Conservation (phyloP, 176 grass and related monocot species). For the Musa itinerans region DNA sequence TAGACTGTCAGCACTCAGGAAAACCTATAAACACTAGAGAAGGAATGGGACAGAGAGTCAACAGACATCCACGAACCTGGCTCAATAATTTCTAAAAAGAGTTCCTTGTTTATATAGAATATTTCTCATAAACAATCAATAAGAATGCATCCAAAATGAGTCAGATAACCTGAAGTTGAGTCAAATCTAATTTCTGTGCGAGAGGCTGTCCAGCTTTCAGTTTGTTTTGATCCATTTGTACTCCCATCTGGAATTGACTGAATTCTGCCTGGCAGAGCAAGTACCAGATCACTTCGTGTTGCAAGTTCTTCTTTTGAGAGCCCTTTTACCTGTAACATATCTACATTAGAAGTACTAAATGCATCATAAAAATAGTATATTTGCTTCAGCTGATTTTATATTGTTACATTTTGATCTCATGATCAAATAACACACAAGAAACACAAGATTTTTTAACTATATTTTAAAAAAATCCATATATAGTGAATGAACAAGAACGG, state of each 20-base stretch:
- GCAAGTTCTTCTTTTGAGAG: slow-evolving; percentile 80
- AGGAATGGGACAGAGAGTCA: neutral
- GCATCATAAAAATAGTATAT: neutral
- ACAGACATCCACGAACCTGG: neutral
- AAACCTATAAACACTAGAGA: neutral
- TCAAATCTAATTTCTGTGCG: slow-evolving; percentile 59
- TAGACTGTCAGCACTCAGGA: neutral
- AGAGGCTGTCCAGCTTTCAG: slow-evolving; percentile 64
- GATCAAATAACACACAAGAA: neutral
- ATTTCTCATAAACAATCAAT: neutral
- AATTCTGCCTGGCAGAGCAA: slow-evolving; percentile 77
- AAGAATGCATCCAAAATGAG: neutral
- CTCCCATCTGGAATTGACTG: slow-evolving; percentile 88
- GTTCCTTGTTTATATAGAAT: neutral
- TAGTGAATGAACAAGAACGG: neutral
- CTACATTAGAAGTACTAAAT: neutral
- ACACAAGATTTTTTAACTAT: neutral
- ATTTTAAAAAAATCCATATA: neutral
- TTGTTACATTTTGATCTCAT: neutral
- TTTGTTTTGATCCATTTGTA: slow-evolving; percentile 52
- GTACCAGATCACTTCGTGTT: slow-evolving; percentile 61
- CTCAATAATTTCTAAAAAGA: neutral
- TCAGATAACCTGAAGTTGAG: slow-evolving; percentile 50
- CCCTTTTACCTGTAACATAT: slow-evolving; percentile 68
- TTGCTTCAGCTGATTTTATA: neutral